Evolutionary conservation across 306 rosid species (phyloP).

Genomic region (Corylus americana): DNA sequence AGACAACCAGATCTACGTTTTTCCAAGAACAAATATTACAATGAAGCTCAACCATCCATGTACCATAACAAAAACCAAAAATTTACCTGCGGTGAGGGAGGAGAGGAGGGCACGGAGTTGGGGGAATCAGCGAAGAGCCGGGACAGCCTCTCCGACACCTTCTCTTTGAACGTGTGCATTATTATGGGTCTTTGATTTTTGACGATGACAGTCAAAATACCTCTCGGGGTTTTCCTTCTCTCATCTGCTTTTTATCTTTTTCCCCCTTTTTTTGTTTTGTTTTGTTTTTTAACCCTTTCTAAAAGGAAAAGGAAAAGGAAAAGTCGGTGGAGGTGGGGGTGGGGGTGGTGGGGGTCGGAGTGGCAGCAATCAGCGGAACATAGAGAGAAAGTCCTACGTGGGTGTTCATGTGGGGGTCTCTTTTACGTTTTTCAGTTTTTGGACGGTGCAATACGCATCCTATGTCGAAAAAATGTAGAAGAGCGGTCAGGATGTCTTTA

Average conservation of each 20-base stretch:
- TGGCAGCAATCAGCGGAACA: slow-evolving; percentile 28
- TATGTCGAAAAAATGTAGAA: too few species aligned
- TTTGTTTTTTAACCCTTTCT: background rate
- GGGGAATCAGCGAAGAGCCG: slow-evolving; percentile 61
- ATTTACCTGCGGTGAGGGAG: slow-evolving; percentile 46
- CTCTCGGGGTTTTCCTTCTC: background rate
- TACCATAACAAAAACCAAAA: background rate
- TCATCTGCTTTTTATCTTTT: too few species aligned
- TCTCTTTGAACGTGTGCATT: slow-evolving; percentile 71
- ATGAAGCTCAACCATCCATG: slow-evolving; percentile 28
- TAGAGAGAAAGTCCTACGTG: background rate
- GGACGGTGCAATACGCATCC: too few species aligned
- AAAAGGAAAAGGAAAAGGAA: slow-evolving; percentile 3
- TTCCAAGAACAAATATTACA: background rate
- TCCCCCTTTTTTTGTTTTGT: background rate
- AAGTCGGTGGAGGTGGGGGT: slow-evolving; percentile 9
- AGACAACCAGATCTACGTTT: slow-evolving; percentile 50
- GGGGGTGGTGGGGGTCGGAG: background rate
- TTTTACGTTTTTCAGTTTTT: too few species aligned
- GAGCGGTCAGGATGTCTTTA: too few species aligned
- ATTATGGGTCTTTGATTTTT: slow-evolving; percentile 4
- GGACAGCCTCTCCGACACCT: slow-evolving; percentile 59
- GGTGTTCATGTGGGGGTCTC: too few species aligned
- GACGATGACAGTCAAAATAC: background rate
- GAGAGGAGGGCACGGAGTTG: slow-evolving; percentile 23